phyloP scores from a whole-genome alignment of 805 yeast genomes.

The Saturnispora silvae region DNA sequence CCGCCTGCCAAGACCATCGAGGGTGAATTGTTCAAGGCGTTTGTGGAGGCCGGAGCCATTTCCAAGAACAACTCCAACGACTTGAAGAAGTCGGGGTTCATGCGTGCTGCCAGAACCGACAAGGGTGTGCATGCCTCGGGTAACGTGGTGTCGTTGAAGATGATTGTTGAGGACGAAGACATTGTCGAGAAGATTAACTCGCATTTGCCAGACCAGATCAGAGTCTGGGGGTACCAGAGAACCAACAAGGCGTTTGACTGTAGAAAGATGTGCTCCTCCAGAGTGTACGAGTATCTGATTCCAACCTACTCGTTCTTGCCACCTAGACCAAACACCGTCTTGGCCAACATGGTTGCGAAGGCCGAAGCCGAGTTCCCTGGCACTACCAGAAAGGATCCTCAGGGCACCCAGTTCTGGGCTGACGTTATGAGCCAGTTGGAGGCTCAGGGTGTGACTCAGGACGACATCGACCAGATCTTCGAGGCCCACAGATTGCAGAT shows the following conservation, averaged over 20 bases:
- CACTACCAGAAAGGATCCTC: conserved; percentile 48
- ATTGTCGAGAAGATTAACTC: conserved; percentile 64
- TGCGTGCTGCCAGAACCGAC: conserved; percentile 83
- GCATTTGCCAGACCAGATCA: conserved; percentile 70
- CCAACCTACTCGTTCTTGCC: conserved; percentile 88
- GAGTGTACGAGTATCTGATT: conserved; percentile 86
- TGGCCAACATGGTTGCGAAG: conserved; percentile 48
- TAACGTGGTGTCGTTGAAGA: conserved; percentile 72
- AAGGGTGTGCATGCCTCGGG: conserved; percentile 99
- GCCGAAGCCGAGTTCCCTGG: conserved; percentile 49
- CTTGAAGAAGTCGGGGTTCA: conserved; percentile 76
- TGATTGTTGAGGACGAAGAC: conserved; percentile 75
- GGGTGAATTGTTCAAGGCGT: conserved; percentile 76
- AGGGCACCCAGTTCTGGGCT: conserved; percentile 70
- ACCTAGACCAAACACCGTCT: conserved; percentile 68
- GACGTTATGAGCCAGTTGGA: conserved; percentile 30
- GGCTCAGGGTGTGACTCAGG: conserved; percentile 30
- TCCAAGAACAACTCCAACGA: conserved; percentile 81
- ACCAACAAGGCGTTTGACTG: conserved; percentile 89
- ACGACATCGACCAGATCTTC: conserved; percentile 28
- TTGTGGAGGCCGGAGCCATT: conserved; percentile 79
- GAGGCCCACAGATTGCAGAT: conserved; percentile 29
- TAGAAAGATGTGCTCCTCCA: conserved; percentile 89
- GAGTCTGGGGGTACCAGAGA: conserved; percentile 89
- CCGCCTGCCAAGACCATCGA: conserved; percentile 86